A percentile compares a stretch with the other conserved stretches of the same genome.
Evolutionary conservation across 2,329 filamentous ascomycete species (phyloP).

Genomic region (Zalaria sp.): DNA sequence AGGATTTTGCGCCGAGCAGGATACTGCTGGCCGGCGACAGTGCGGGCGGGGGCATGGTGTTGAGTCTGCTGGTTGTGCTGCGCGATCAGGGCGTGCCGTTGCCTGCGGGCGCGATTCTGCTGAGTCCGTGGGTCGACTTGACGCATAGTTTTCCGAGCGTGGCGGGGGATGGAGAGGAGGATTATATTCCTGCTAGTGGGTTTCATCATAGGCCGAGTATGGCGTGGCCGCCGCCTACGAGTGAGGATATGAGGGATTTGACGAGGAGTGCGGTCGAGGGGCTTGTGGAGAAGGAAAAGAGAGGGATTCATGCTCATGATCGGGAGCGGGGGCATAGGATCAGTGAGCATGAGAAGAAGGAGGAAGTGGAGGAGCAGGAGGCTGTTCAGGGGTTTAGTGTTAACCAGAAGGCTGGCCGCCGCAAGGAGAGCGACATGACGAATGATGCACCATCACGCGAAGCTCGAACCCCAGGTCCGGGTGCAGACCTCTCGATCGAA

Average conservation of each 20-base stretch:
- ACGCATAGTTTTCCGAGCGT: slow-evolving; percentile 93
- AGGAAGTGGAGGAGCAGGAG: slow-evolving; percentile 10
- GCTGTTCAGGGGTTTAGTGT: slow-evolving; percentile 23
- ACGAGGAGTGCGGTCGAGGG: background rate
- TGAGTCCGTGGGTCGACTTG: slow-evolving; percentile 92
- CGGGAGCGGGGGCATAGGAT: background rate
- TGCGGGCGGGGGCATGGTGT: slow-evolving; percentile 79
- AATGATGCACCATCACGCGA: background rate
- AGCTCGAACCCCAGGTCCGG: slow-evolving; percentile 5
- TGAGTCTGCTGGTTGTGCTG: slow-evolving; percentile 64
- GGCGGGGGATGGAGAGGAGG: slow-evolving; percentile 53
- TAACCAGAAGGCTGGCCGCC: slow-evolving; percentile 7
- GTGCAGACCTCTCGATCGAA: slow-evolving; percentile 42
- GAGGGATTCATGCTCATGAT: background rate
- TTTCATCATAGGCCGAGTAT: slow-evolving; percentile 83
- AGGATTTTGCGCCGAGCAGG: slow-evolving; percentile 60
- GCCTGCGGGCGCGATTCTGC: slow-evolving; percentile 77
- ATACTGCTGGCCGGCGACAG: slow-evolving; percentile 88
- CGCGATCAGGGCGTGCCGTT: slow-evolving; percentile 72
- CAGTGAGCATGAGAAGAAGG: background rate
- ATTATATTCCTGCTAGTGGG: slow-evolving; percentile 78
- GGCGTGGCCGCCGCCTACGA: slow-evolving; percentile 85
- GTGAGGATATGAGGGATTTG: slow-evolving; percentile 46
- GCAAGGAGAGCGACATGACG: background rate
- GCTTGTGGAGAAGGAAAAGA: background rate